Evolutionary conservation across 805 yeast genomes (phyloP).

Genomic region (Candida glaebosa): DNA sequence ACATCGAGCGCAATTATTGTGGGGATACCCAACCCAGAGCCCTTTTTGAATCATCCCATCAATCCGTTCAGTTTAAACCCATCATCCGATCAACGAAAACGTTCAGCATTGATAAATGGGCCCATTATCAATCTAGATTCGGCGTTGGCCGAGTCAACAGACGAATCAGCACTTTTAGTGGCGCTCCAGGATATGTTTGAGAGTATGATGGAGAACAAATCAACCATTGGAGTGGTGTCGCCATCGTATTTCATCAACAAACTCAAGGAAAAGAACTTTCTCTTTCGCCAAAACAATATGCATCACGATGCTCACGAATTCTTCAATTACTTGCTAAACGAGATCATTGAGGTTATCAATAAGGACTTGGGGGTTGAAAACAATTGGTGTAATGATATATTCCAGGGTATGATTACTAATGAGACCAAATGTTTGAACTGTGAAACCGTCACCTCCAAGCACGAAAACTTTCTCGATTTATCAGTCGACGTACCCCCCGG

Average conservation of each 20-base stretch:
- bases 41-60: conserved; percentile 28
- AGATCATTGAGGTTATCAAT: conserved; percentile 56
- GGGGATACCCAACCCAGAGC: conserved; percentile 42
- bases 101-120: conserved; percentile 73
- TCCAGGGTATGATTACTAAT: conserved; percentile 81
- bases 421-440: conserved; percentile 90
- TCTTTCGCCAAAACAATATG: conserved; percentile 82
- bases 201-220: conserved; percentile 66
- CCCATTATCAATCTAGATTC: conserved; percentile 83
- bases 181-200: conserved; percentile 85
- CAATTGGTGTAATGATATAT: conserved; percentile 64
- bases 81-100: conserved; percentile 68
- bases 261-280: conserved; percentile 74
- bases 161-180: conserved; percentile 38
- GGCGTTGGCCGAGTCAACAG: conserved; percentile 37
- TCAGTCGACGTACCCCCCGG: conserved; percentile 79
- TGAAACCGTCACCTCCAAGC: conserved; percentile 75
- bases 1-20: conserved; percentile 33
- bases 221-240: conserved; percentile 78
- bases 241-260: conserved; percentile 73
- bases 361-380: conserved; percentile 24
- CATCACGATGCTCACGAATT: conserved; percentile 99
- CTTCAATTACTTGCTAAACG: conserved; percentile 78
- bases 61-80: conserved; percentile 40
- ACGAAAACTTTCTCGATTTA: conserved; percentile 83